Evolutionary conservation across 2,329 filamentous ascomycete genomes (phyloP).

Genomic region (Penicillium fuscoglaucum): DNA sequence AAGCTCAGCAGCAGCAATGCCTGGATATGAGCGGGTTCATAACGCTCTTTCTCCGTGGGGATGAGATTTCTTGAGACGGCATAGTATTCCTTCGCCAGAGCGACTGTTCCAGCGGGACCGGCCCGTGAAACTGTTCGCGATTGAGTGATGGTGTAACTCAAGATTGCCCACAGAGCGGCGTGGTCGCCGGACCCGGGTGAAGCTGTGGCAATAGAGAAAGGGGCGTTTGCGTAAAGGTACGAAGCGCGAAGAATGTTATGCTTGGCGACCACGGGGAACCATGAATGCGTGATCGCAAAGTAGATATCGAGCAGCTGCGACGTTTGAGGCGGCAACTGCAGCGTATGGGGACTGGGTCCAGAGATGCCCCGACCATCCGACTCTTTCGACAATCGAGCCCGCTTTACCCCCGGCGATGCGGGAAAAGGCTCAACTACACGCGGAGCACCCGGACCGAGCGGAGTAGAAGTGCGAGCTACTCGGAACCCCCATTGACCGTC

Average conservation of each 20-base stretch:
- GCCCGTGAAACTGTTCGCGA: conserved; percentile 21
- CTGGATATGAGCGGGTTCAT: conserved; percentile 47
- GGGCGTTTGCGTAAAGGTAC: conserved; percentile 54
- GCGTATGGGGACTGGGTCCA: conserved; percentile 13
- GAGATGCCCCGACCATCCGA: conserved; percentile 11
- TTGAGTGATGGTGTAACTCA: conserved; percentile 45
- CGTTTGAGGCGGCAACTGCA: conserved; percentile 51
- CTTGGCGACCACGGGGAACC: conserved; percentile 61
- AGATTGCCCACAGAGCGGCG: conserved; percentile 47
- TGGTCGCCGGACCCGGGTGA: conserved; percentile 43
- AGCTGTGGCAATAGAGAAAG: conserved; percentile 32
- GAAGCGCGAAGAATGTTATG: conserved; percentile 57
- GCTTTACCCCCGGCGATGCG: conserved; percentile 29
- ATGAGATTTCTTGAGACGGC: conserved; percentile 38
- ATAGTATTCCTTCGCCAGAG: conserved; percentile 39
- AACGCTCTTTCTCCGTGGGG: conserved; percentile 42
- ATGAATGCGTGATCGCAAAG: conserved; percentile 59
- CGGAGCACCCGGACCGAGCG: conserved; percentile 32
- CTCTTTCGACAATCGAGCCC: conserved; percentile 27
- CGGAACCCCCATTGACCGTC: conserved; percentile 35
- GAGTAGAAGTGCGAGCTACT: conserved; percentile 30
- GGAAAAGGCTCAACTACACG: conserved; percentile 31
- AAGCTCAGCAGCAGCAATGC: conserved; percentile 50
- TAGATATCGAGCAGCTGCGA: conserved; percentile 58
- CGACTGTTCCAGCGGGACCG: conserved; percentile 18